Base-by-base conservation (phyloP, 1,284 basidiomycete species). In the Pseudomicrostroma phylloplanum region DNA sequence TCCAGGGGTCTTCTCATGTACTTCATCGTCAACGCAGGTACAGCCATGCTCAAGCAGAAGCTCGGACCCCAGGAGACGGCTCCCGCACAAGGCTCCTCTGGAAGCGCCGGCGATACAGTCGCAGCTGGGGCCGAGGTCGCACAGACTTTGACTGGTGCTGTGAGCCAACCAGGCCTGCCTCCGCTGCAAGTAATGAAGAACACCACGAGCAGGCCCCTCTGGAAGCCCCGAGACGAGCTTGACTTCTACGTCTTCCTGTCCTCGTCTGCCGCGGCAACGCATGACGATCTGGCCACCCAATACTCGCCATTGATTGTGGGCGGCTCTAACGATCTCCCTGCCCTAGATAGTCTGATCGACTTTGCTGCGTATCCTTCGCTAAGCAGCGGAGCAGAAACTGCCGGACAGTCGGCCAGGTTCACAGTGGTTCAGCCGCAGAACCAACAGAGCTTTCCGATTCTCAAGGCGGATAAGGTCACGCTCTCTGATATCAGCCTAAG, bases 171-270 rank as follows among this genome's bases (percentile, higher is more conserved):
- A 9, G 30, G 30, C 30, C 30, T 4, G 30, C 30, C 30, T 36
- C 9, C 30, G 30, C 30, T 36, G 30, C 30, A 36, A 9, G 59
- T 55, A 6, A 19, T 43, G 19, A 17, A 54, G 21, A 39, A 61
- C 15, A 48, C 53, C 15, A 59, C 59, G 9, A 21, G 56, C 2
- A 11, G 17, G 6, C 66, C 71, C 11, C 21, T 65, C 13, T 73
- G 68, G 66, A 30, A 30, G 4, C 65, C 64, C 12, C 57, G 60
- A 2, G 21, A 51, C 0, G 40, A 60, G 25, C 63, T 73, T 6
- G 71, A 73, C 55, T 60, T 73, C 26, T 73, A 73, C 59, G 49
- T 73, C 19, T 73, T 64, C 41, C 51, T 74, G 56, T 65, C 67
- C 1, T 62, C 65, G 15, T 58, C 57, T 2, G 42, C 61, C 1